Evolutionary conservation across 768 basidiomycete species (phyloP).

Genomic region (Lactarius sanguifluus): DNA sequence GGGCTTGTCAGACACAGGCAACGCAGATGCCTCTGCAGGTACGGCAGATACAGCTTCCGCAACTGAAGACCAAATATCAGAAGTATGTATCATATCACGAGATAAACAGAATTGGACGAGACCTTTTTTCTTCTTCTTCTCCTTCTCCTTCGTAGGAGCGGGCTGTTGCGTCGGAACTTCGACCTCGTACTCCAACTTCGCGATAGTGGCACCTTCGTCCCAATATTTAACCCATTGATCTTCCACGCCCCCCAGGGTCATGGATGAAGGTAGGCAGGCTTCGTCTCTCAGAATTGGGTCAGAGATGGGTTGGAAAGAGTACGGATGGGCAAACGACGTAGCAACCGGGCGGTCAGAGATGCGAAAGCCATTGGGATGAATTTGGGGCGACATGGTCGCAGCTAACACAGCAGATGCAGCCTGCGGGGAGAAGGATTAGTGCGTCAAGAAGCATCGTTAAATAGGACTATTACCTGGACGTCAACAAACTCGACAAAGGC

Average conservation of each 20-base stretch:
- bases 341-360: conserved; percentile 89
- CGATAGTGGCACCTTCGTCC: conserved; percentile 82
- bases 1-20: conserved; percentile 78
- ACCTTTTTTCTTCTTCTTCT: conserved; percentile 65
- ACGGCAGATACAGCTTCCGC: conserved; percentile 9
- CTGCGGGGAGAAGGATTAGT: conserved; percentile 42
- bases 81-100: neutral
- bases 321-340: conserved; percentile 88
- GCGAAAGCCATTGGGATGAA: conserved; percentile 91
- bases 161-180: conserved; percentile 51
- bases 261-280: conserved; percentile 66
- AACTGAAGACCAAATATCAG: conserved; percentile 3
- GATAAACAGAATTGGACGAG: neutral
- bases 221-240: conserved; percentile 83
- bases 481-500: conserved; percentile 93
- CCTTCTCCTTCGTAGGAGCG: conserved; percentile 52
- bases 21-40: conserved; percentile 53
- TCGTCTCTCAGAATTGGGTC: conserved; percentile 78
- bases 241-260: conserved; percentile 68
- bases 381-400: conserved; percentile 80
- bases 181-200: conserved; percentile 77
- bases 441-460: conserved; percentile 18
- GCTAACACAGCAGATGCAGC: conserved; percentile 80
- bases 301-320: conserved; percentile 81
- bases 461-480: conserved; percentile 53